Evolutionary conservation across 2,329 filamentous ascomycete species (phyloP).

Genomic region (Chaetomiaceae sp.): DNA sequence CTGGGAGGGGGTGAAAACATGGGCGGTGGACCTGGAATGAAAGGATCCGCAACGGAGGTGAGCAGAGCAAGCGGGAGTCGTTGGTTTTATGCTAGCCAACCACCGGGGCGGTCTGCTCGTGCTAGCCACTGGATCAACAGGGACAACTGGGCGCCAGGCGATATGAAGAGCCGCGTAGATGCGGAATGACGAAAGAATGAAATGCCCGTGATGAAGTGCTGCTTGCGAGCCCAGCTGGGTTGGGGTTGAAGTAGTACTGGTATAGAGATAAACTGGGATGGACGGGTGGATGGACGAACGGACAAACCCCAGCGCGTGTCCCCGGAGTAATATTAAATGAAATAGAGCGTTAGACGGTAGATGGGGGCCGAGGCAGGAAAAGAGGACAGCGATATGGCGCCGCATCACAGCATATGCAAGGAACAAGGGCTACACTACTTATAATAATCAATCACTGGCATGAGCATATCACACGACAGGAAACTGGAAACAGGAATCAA

Average conservation of each 20-base stretch:
- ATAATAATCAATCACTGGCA: not conserved
- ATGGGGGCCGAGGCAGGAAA: too few species aligned
- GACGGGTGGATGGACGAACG: not conserved
- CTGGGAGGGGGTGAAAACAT: too few species aligned
- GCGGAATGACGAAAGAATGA: slow-evolving; percentile 1
- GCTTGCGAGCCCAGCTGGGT: not conserved
- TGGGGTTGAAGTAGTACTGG: too few species aligned
- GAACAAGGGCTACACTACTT: not conserved
- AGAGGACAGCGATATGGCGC: not conserved
- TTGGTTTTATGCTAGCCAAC: not conserved
- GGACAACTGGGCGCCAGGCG: not conserved
- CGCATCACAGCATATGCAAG: not conserved
- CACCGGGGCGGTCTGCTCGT: not conserved
- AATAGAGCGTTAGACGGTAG: not conserved
- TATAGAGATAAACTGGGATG: not conserved
- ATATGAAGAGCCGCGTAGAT: not conserved
- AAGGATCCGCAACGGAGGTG: not conserved
- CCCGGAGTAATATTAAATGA: not conserved
- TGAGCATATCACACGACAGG: not conserved
- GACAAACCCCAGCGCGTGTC: not conserved
- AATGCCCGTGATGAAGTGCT: not conserved
- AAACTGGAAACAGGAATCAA: too few species aligned
- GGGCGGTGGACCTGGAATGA: too few species aligned
- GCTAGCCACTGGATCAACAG: not conserved
- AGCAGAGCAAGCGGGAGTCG: too few species aligned